phyloP scores from a whole-genome alignment of 2,329 filamentous ascomycete genomes.

The Berkeleyomyces basicola region DNA sequence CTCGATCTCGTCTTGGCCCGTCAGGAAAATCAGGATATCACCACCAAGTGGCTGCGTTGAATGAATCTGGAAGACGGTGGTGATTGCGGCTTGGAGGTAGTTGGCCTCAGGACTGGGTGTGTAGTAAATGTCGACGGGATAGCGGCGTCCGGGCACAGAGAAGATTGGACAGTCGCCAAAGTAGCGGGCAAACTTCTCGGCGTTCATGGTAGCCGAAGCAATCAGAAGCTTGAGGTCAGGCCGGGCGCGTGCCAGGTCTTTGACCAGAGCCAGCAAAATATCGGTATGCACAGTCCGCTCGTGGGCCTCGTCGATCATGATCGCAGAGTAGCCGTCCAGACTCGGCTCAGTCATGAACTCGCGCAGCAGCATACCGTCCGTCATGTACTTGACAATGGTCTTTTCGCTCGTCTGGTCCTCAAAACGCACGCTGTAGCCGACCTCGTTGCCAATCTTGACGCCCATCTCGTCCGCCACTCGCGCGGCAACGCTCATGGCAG shows the following conservation, averaged over 20 bases:
- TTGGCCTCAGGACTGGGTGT: slow-evolving; percentile 84
- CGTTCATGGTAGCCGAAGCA: slow-evolving; percentile 87
- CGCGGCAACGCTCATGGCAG: slow-evolving; percentile 92
- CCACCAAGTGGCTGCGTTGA: slow-evolving; percentile 59
- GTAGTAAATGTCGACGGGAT: slow-evolving; percentile 83
- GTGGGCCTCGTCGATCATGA: slow-evolving; percentile 98
- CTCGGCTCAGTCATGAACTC: slow-evolving; percentile 84
- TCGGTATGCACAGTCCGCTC: slow-evolving; percentile 85
- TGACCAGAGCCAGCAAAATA: slow-evolving; percentile 72
- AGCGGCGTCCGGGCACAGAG: slow-evolving; percentile 78
- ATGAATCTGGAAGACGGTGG: slow-evolving; percentile 90
- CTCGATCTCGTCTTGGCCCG: slow-evolving; percentile 92
- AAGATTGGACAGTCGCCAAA: slow-evolving; percentile 90
- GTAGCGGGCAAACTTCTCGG: slow-evolving; percentile 78
- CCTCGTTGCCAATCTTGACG: slow-evolving; percentile 75
- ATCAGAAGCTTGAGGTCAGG: slow-evolving; percentile 83
- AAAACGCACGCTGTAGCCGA: slow-evolving; percentile 89
- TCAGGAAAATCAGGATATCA: slow-evolving; percentile 88
- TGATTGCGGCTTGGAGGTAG: slow-evolving; percentile 79
- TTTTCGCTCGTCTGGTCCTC: slow-evolving; percentile 85
- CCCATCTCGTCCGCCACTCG: slow-evolving; percentile 92
- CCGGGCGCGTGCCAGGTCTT: slow-evolving; percentile 68
- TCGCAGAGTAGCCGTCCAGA: slow-evolving; percentile 60
- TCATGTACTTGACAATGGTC: slow-evolving; percentile 90
- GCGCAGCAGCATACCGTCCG: slow-evolving; percentile 83